phyloP scores from a whole-genome alignment of 495 filamentous ascomycete species.

The Sporormia fimetaria region DNA sequence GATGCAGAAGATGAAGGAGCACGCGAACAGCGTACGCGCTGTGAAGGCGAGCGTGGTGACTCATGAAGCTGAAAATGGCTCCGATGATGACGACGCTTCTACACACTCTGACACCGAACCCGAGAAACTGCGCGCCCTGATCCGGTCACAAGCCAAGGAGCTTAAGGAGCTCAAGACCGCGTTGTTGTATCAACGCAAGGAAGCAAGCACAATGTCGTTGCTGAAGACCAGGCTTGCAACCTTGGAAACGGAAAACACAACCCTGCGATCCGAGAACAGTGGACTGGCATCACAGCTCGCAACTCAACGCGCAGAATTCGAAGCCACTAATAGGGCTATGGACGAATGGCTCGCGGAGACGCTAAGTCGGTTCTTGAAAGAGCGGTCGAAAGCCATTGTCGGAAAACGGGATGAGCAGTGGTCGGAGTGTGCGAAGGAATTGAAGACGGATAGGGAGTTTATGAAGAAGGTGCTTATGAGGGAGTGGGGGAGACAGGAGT shows the following conservation, averaged over 20 bases:
- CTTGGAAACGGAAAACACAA: neutral
- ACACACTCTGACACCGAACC: slow-evolving; percentile 7
- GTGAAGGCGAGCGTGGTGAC: slow-evolving; percentile 3
- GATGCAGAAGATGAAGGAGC: slow-evolving; percentile 5
- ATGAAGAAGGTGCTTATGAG: slow-evolving; percentile 28
- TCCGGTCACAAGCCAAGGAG: slow-evolving; percentile 10
- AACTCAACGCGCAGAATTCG: slow-evolving; percentile 6
- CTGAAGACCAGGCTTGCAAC: too few relatives aligned
- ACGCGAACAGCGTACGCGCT: slow-evolving; percentile 6
- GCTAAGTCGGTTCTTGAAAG: slow-evolving; percentile 11
- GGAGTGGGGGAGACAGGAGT: slow-evolving; percentile 31
- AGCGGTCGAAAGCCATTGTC: slow-evolving; percentile 13
- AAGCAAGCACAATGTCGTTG: too few relatives aligned
- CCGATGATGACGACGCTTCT: neutral
- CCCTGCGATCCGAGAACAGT: slow-evolving; percentile 2
- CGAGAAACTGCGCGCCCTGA: slow-evolving; percentile 10
- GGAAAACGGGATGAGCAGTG: slow-evolving; percentile 23
- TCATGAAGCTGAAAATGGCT: neutral
- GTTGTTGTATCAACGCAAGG: neutral
- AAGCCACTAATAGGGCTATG: slow-evolving; percentile 18
- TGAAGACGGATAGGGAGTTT: slow-evolving; percentile 24
- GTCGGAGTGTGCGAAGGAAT: slow-evolving; percentile 15
- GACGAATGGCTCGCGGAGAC: slow-evolving; percentile 17
- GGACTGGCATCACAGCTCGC: slow-evolving; percentile 4
- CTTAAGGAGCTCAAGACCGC: slow-evolving; percentile 17